A percentile compares a stretch with the other conserved stretches of the same genome.
Evolutionary conservation across 2,329 filamentous ascomycete genomes (phyloP).

Genomic region (Cercospora zeina): DNA sequence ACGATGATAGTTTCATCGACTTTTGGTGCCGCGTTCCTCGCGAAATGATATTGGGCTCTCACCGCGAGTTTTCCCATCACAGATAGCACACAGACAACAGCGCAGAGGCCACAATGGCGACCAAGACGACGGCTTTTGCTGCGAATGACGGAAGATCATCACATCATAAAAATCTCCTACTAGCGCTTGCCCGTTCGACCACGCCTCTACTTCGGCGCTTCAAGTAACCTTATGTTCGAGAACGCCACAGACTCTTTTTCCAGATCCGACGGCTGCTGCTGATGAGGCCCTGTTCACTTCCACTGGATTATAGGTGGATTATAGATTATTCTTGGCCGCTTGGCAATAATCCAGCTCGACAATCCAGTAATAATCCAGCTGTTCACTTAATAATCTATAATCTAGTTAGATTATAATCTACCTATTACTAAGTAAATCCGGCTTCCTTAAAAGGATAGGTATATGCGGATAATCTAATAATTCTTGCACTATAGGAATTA

Average conservation of each 20-base stretch:
- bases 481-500: too few species aligned
- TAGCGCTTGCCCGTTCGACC: conserved; percentile 2
- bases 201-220: conserved; percentile 22
- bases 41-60: conserved; percentile 6
- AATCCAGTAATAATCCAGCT: too few species aligned
- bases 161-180: not conserved
- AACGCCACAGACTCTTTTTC: conserved; percentile 10
- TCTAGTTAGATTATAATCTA: too few species aligned
- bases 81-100: not conserved
- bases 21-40: not conserved
- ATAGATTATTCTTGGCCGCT: too few species aligned
- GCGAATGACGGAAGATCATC: not conserved
- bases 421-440: too few species aligned
- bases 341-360: too few species aligned
- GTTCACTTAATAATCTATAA: too few species aligned
- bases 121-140: not conserved
- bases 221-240: conserved; percentile 21
- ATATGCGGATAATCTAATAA: too few species aligned
- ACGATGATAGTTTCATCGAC: not conserved
- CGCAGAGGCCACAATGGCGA: conserved; percentile 2
- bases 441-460: too few species aligned
- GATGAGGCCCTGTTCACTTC: too few species aligned
- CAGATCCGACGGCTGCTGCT: not conserved
- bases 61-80: conserved; percentile 1
- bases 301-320: too few species aligned